Percentiles rank a stretch among this genome's conserved stretches.
These are phyloP conservation scores for Scleroderma citrinum DNA, from an alignment of 768 basidiomycete genomes.

Conservation along the genomic window DNA sequence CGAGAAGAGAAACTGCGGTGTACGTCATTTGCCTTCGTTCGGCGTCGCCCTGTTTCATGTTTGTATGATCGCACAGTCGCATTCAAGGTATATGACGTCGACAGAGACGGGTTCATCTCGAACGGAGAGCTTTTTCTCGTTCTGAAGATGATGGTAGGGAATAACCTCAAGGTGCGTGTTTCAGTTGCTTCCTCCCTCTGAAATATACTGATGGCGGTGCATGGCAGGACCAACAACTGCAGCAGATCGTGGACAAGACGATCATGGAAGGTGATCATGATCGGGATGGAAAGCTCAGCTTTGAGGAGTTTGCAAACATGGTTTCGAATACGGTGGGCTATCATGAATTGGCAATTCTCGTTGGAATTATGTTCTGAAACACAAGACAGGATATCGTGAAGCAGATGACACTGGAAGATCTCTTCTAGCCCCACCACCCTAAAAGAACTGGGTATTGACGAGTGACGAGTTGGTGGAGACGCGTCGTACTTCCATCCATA, in stretches of 20 bases:
- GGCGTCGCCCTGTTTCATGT: conserved; percentile 1
- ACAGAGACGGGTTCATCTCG: conserved; percentile 94
- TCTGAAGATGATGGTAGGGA: conserved; percentile 99
- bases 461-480: not conserved
- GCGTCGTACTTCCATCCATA: not conserved
- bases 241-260: conserved; percentile 99
- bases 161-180: conserved; percentile 80
- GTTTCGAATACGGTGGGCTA: conserved; percentile 86
- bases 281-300: conserved; percentile 94
- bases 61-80: conserved; percentile 60
- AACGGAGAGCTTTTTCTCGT: conserved; percentile 98
- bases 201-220: not conserved
- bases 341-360: not conserved
- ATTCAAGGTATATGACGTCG: conserved; percentile 99
- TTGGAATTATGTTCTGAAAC: conserved; percentile 9
- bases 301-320: conserved; percentile 95
- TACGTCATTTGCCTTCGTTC: conserved; percentile 38
- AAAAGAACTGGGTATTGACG: not conserved
- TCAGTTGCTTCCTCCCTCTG: not conserved
- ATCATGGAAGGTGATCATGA: conserved; percentile 99
- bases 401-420: conserved; percentile 95
- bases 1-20: conserved; percentile 95
- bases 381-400: conserved; percentile 85
- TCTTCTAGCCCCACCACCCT: conserved; percentile 48
- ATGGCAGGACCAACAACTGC: conserved; percentile 88